These are phyloP conservation scores for Gorgonomyces haynaldii DNA, from an alignment of 192 early-diverging fungal genomes.

Conservation along the genomic window DNA sequence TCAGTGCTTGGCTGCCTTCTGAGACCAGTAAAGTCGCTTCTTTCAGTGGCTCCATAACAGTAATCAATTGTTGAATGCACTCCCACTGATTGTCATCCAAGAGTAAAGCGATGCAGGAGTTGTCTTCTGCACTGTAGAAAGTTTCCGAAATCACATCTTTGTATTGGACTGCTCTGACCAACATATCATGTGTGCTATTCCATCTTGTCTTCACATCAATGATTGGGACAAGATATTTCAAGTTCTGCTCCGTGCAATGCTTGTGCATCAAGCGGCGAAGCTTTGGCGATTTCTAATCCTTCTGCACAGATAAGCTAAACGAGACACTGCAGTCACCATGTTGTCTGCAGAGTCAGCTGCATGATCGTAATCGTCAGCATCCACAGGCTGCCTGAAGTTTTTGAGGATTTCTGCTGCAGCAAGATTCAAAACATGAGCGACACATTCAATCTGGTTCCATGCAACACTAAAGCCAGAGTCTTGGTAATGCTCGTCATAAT, in stretches of 20 bases:
- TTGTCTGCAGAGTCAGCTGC: not conserved
- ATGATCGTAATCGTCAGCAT: not conserved
- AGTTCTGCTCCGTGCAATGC: not conserved
- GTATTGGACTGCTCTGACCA: not conserved
- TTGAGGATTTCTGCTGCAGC: conserved; percentile 4
- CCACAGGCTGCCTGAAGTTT: not conserved
- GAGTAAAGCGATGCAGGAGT: not conserved
- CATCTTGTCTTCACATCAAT: not conserved
- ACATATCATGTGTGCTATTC: conserved; percentile 1
- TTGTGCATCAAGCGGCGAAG: not conserved
- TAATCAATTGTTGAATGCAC: conserved; percentile 2
- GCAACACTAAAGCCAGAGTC: not conserved
- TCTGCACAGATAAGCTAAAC: not conserved
- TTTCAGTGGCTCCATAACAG: conserved; percentile 1
- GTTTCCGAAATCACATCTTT: not conserved
- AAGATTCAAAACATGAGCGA: conserved; percentile 2
- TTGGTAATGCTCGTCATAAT: not conserved
- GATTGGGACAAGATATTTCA: not conserved
- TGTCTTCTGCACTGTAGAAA: not conserved
- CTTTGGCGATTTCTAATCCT: not conserved
- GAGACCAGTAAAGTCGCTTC: not conserved
- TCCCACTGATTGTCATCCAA: not conserved
- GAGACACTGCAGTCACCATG: conserved; percentile 1
- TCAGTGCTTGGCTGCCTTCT: not conserved
- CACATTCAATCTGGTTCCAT: conserved; percentile 6